phyloP scores from a whole-genome alignment of 2,329 filamentous ascomycete species.

The Clarireedia paspali region DNA sequence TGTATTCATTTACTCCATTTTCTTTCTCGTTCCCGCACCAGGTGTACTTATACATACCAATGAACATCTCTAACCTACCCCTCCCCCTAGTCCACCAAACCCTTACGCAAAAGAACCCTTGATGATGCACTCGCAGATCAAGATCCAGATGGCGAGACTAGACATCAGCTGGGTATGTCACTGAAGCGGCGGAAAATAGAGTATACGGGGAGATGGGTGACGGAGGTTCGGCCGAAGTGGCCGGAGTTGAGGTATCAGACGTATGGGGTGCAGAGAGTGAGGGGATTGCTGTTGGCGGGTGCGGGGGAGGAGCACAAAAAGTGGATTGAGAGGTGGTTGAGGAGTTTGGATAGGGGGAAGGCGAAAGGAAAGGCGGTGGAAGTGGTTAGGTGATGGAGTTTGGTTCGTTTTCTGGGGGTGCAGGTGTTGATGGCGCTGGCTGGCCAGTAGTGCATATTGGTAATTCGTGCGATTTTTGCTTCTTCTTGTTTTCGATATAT shows the following conservation, averaged over 20 bases:
- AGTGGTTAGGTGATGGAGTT: background rate
- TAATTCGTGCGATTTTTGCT: too few species aligned
- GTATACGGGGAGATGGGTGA: constrained; percentile 1
- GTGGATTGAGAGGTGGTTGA: constrained; percentile 1
- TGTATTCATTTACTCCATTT: too few species aligned
- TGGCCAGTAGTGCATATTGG: too few species aligned
- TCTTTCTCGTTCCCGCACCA: too few species aligned
- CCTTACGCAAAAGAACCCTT: background rate
- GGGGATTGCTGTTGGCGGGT: background rate
- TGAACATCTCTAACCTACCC: background rate
- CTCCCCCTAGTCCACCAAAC: background rate
- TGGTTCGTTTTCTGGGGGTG: too few species aligned
- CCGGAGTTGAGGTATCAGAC: constrained; percentile 1
- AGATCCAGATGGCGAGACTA: constrained; percentile 5
- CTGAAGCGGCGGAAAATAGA: constrained; percentile 3
- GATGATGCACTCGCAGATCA: background rate
- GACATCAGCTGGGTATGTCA: background rate
- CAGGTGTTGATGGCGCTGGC: too few species aligned
- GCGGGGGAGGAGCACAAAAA: background rate
- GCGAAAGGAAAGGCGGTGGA: background rate
- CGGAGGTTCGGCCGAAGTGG: background rate
- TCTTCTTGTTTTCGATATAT: too few species aligned
- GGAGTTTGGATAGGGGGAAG: background rate
- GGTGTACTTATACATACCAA: background rate
- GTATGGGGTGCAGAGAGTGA: background rate